Evolutionary conservation across 805 yeast genomes (phyloP).

Genomic region (Metschnikowia proteae): DNA sequence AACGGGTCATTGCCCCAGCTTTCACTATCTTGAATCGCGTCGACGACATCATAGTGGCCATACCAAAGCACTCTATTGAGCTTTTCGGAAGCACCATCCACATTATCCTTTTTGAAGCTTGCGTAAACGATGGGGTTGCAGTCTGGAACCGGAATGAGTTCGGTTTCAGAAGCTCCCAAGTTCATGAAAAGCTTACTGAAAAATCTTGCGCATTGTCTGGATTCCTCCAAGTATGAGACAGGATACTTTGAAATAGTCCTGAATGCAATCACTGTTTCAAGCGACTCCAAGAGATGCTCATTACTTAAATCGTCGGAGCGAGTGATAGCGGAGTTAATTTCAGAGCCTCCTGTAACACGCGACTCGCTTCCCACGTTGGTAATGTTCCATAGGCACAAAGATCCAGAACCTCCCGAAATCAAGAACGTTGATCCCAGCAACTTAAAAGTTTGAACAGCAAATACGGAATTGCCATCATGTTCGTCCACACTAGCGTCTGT

Average conservation of each 20-base stretch:
- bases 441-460: slow-evolving; percentile 51
- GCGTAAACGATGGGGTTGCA: slow-evolving; percentile 88
- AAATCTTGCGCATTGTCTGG: slow-evolving; percentile 81
- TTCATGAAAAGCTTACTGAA: slow-evolving; percentile 57
- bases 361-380: slow-evolving; percentile 21
- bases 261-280: slow-evolving; percentile 60
- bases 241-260: slow-evolving; percentile 77
- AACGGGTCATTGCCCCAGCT: slow-evolving; percentile 81
- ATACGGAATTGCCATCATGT: slow-evolving; percentile 33
- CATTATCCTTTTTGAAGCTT: slow-evolving; percentile 39
- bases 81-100: slow-evolving; percentile 4
- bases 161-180: slow-evolving; percentile 67
- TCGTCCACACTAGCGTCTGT: slow-evolving; percentile 6
- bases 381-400: slow-evolving; percentile 69
- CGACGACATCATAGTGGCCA: slow-evolving; percentile 95
- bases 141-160: slow-evolving; percentile 65
- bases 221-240: slow-evolving; percentile 65
- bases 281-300: slow-evolving; percentile 60
- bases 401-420: slow-evolving; percentile 69
- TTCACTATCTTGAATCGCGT: slow-evolving; percentile 55
- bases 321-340: not conserved
- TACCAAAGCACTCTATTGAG: slow-evolving; percentile 66
- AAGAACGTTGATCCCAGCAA: slow-evolving; percentile 42
- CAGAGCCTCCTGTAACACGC: slow-evolving; percentile 7
- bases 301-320: slow-evolving; percentile 33